Conservation (phyloP, 306 rosid species). For the Cucumis hystrix region DNA sequence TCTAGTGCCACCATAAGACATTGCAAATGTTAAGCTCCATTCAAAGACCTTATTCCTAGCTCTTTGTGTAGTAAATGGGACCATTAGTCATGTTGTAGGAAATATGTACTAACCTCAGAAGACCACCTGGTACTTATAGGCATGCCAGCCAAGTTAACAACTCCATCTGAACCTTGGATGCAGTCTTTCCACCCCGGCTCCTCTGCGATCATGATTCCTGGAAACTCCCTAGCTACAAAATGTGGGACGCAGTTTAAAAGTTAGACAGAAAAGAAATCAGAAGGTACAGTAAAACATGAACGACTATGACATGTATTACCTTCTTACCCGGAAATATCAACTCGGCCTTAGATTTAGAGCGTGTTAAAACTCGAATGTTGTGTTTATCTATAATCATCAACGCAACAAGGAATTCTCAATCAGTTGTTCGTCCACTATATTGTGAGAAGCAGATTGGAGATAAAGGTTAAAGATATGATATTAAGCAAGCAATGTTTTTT, state of each 20-base stretch:
- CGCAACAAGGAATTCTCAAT: constrained; percentile 4
- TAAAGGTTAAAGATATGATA: neutral
- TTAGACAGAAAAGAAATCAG: neutral
- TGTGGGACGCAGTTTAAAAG: constrained; percentile 13
- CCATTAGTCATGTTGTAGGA: neutral
- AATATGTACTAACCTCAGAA: constrained; percentile 43
- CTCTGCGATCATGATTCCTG: constrained; percentile 69
- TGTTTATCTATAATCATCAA: constrained; percentile 57
- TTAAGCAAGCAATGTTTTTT: neutral
- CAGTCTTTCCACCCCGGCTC: constrained; percentile 78
- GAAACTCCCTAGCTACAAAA: constrained; percentile 64
- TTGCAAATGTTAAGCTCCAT: neutral
- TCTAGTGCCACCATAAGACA: neutral
- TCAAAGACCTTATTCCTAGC: neutral
- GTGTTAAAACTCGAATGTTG: constrained; percentile 60
- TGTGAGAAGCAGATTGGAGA: neutral
- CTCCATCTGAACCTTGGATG: constrained; percentile 68
- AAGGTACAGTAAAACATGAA: neutral
- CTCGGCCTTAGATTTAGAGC: constrained; percentile 84
- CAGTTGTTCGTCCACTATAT: neutral
- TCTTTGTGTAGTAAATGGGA: neutral
- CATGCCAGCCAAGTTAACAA: constrained; percentile 91
- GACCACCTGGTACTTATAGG: constrained; percentile 97
- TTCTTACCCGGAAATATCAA: constrained; percentile 97
- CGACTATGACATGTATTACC: constrained; percentile 46